Base-by-base conservation (phyloP, 305 asterid genomes). In the Fraxinus greggii region DNA sequence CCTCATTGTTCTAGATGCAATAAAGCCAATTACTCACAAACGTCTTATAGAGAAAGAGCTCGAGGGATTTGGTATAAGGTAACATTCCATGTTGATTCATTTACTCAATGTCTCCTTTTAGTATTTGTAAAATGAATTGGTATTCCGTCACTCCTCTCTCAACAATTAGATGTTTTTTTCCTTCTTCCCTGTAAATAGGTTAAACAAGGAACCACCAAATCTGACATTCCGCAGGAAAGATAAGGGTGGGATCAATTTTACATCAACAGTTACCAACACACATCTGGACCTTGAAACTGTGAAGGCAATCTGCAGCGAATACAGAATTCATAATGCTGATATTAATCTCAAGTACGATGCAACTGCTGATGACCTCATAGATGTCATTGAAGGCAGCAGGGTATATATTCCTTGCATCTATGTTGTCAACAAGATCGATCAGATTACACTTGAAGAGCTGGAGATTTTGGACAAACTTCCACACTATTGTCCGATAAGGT, bases 141-240 rank as follows among this genome's bases (percentile, higher is more conserved):
- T 10, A 4, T 67, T 67, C 74, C 2, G 8, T 26, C 38, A 28
- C 74, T 13, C 42, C 40, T 75, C 61, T 51, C 45, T 70, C 13
- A 78, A 74, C 72, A 67, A 76, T 26, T 51, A 29, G 31, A 7
- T 77, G 24, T 84, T 72, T 84, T 8, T 72, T 1, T 29, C 76
- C 75, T 65, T 48, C 70, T 81, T 83, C 54, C 78, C 23, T 78
- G 59, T 28, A 51, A 45, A 82, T 86, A 94, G 99, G 89, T 91
- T 96, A 83, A 96, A 96, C 91, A 96, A 94, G 88, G 99, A 96
- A 88, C 99, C 99, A n/a, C 98, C 99, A 79, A 96, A 96, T 88
- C 84, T 94, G 85, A 63, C 93, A 29, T 95, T 95, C 81, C 92
- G 98, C 86, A 94, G 81, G 92, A 95, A 95, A 86, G 99, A 95